Base-by-base conservation (phyloP, 1,284 basidiomycete species). In the Abortiporus biennis region DNA sequence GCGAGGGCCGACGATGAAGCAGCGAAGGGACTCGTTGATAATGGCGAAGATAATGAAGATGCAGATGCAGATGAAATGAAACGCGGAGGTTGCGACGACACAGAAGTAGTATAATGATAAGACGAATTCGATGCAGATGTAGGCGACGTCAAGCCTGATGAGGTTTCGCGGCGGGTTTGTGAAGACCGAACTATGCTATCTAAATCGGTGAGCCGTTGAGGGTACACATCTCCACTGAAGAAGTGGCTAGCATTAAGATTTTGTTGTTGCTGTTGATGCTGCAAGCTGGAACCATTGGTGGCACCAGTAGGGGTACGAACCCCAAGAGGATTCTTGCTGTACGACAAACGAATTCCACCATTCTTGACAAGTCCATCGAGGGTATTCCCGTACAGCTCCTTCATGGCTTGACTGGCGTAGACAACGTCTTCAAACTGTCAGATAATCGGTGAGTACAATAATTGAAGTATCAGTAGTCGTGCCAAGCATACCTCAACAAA, bases 321-420 rank as follows among this genome's bases (percentile, higher is more conserved):
- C 33, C 92, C 92, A 12, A 95, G 73, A 11, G 92, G 92, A 57
- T 95, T 94, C 74, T 95, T 95, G 64, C 91, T 94, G 64, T 95
- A 99, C 13, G 92, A 95, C 44, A 99, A 68, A 27, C 95, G 85
- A 47, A 99, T 96, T 4, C 93, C 92, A 29, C 89, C 90, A 46
- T 91, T 90, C 65, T 95, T 96, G 61, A 99, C 88, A 19, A 94
- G 68, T 1, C 94, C 93, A 48, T 81, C 80, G 29, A 99, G 72
- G 8, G 81, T 91, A 58, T 94, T 77, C n/a, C 94, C 95, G 49
- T 95, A 93, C 45, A 97, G 72, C 38, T 94, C 88, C 47, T 84
- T 80, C 60, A 98, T 74, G 12, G 93, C 90, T 60, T 79, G 82
- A 3, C 89, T 82, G 2, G 94, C 95, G 54, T 73, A 80, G 8